Conservation (phyloP, 352 stramenopile species). For the Pythium dissotocum region DNA sequence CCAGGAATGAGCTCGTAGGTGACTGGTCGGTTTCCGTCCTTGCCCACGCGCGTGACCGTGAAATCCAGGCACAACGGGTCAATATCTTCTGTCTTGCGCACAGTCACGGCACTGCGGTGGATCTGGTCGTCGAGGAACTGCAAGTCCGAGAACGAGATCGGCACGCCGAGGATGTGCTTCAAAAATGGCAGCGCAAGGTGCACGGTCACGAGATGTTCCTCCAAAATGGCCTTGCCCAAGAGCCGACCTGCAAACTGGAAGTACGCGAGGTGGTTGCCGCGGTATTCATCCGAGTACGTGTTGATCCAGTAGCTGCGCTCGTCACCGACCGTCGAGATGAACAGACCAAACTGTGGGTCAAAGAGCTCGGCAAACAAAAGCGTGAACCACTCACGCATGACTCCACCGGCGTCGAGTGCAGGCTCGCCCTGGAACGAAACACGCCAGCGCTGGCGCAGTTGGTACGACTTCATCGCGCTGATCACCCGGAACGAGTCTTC, state of each 20-base stretch:
- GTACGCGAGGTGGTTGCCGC: slow-evolving; percentile 70
- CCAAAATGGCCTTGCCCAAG: slow-evolving; percentile 87
- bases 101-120: slow-evolving; percentile 65
- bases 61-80: slow-evolving; percentile 80
- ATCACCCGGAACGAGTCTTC: slow-evolving; percentile 87
- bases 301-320: slow-evolving; percentile 88
- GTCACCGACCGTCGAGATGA: slow-evolving; percentile 67
- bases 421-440: slow-evolving; percentile 88
- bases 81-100: slow-evolving; percentile 76
- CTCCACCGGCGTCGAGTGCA: slow-evolving; percentile 82
- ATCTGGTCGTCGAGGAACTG: slow-evolving; percentile 82
- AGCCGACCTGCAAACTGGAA: slow-evolving; percentile 80
- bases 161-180: slow-evolving; percentile 86
- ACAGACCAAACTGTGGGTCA: slow-evolving; percentile 75
- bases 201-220: slow-evolving; percentile 79
- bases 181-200: slow-evolving; percentile 83
- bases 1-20: slow-evolving; percentile 90
- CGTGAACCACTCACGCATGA: slow-evolving; percentile 91
- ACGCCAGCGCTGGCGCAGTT: slow-evolving; percentile 81
- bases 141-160: slow-evolving; percentile 79
- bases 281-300: slow-evolving; percentile 55
- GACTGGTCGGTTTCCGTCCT: slow-evolving; percentile 35
- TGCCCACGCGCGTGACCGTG: slow-evolving; percentile 69
- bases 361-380: slow-evolving; percentile 84
- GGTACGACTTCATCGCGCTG: slow-evolving; percentile 72